Evolutionary conservation across 805 yeast species (phyloP), one percentile per base, ranked within the genome.

Genomic region (Danielia oregonensis): DNA sequence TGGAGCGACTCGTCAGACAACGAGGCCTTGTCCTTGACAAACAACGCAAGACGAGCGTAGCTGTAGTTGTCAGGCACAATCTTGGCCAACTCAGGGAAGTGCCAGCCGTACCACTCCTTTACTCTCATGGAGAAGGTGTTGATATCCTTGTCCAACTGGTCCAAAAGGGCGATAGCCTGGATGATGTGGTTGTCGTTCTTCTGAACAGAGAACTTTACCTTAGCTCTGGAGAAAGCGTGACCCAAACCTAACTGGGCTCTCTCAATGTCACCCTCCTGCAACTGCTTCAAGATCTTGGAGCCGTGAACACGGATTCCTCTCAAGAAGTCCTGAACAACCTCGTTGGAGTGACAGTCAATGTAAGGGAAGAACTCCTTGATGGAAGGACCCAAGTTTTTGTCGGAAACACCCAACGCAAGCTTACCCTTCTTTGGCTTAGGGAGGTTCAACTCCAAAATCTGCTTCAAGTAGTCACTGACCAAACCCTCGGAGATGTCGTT

Each of bases 91-190:
- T 88, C 97, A 40, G 97, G 97, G 81, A 93, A 88, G 63, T 88
- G 97, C 97, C 97, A 88, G 54, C 96, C 95, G 70, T 88, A 88
- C 97, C 97, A 88, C 70, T 88, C 97, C 72, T 88, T 86, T 49
- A 85, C 93, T 68, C 97, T 81, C 97, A 88, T 88, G 40, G 96
- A 82, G 63, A 86, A 93, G 41, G 96, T 89, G 74, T 93, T 93
- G 66, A 93, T 84, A 63, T 93, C 98, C 72, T 94, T 94, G 70
- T 93, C 98, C 56, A 93, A 80, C 70, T 93, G 96, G 61, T 94
- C 98, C 56, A 93, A 78, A 51, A 91, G 74, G 32, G 98, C 97
- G 71, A 93, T 93, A 34, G 98, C 96, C 74, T 93, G 98, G 61
- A 93, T 93, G 61, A 93, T 93, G 68, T 93, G 98, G 76, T 93